Percentiles rank a stretch among this genome's conserved stretches.
These are phyloP conservation scores for Cetraspora pellucida DNA, from an alignment of 192 early-diverging fungal genomes.

Conservation along the genomic window DNA sequence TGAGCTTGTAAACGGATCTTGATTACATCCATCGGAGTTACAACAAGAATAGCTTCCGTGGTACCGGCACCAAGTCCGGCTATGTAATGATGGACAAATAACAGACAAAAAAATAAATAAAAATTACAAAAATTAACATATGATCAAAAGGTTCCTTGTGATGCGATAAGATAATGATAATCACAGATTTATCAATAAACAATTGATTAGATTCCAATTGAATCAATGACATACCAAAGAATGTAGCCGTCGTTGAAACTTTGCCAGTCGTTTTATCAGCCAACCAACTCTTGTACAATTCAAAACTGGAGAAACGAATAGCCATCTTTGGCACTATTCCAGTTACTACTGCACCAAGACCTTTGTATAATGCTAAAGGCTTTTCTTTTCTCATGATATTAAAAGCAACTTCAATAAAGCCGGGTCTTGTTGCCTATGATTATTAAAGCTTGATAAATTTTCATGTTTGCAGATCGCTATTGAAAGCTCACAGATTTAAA, in stretches of 20 bases:
- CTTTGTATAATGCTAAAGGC: constrained; percentile 91
- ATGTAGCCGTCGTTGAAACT: constrained; percentile 69
- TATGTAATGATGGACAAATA: constrained; percentile 34
- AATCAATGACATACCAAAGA: constrained; percentile 62
- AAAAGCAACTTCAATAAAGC: constrained; percentile 82
- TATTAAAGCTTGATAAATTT: background rate
- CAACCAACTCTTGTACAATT: constrained; percentile 85
- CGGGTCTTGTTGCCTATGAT: constrained; percentile 7
- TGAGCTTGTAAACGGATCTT: constrained; percentile 98
- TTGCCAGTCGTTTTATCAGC: constrained; percentile 65
- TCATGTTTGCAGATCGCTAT: background rate
- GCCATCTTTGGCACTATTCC: constrained; percentile 99
- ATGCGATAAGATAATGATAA: constrained; percentile 42
- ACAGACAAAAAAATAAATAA: constrained; percentile 4
- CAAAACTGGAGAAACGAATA: constrained; percentile 96
- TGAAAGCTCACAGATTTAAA: constrained; percentile 12
- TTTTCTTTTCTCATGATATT: constrained; percentile 88
- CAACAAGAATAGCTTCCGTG: constrained; percentile 92
- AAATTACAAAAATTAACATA: constrained; percentile 9
- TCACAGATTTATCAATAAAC: constrained; percentile 16
- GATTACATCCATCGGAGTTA: constrained; percentile 99
- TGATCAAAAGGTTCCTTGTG: background rate
- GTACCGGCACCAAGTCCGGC: constrained; percentile 91
- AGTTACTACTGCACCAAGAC: constrained; percentile 91
- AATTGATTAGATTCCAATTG: background rate